Base-by-base conservation (phyloP, 352 stramenopile genomes). In the Pythium monospermum region DNA sequence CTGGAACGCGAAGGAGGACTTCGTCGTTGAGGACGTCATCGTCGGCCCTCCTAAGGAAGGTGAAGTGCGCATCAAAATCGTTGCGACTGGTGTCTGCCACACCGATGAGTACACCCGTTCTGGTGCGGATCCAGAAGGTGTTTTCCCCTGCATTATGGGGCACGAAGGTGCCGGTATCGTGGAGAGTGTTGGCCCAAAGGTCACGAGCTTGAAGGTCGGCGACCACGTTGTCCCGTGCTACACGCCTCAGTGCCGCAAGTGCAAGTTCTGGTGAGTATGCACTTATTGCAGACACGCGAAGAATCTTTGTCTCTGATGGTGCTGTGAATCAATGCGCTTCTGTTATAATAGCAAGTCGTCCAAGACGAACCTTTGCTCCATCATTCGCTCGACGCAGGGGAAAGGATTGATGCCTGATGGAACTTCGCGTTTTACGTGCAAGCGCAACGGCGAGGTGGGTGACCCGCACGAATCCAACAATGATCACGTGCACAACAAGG, bases 221-320 rank as follows among this genome's bases (percentile, higher is more conserved):
- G 83, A 94, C 67, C 78, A 98, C 61, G 93, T 98, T 30, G 95
- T 99, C 64, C 96, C 96, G 31, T 98, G 91, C 76, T 99, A 98
- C 71, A 97, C 86, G 47, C 86, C 87, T 45, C 78, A 95, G 61
- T 95, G 84, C 75, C 79, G 79, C 65, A 89, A 90, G 41, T 93
- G 82, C 73, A 93, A 93, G 64, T 93, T 93, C 59, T 93, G 82
- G 70, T 82, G 42, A 41, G 68, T 68, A 18, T 6, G n/a, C 2
- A 11, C 21, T 28, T 26, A 15, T 23, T 22, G 8, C 12, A 22
- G 5, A 26, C 7, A 16, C 6, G 6, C 19, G 25, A 22, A 50
- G 25, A 40, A n/a, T 38, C 23, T 46, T 23, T 37, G 41, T 49
- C 18, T 31, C 25, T 42, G 7, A 44, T 6, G 6, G 18, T n/a